Evolutionary conservation across 2,329 filamentous ascomycete genomes (phyloP).

Genomic region (Chaetomium globosum): DNA sequence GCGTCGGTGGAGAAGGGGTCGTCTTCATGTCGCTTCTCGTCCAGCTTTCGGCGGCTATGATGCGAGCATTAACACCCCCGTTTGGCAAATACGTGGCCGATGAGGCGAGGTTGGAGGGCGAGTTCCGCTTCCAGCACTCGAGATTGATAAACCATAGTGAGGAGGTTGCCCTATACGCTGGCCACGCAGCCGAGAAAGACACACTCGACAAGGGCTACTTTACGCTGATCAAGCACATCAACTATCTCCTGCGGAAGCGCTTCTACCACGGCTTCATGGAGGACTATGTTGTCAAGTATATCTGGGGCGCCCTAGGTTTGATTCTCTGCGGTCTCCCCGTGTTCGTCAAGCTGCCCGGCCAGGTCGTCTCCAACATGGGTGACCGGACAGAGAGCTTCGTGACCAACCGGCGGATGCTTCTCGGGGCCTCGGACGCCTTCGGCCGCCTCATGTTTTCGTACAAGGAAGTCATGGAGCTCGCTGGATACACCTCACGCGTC

Average conservation of each 20-base stretch:
- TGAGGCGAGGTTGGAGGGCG: conserved; percentile 89
- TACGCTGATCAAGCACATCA: conserved; percentile 98
- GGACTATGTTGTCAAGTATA: conserved; percentile 99
- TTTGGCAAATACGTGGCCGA: conserved; percentile 98
- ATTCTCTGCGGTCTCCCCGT: conserved; percentile 92
- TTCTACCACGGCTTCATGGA: conserved; percentile 99
- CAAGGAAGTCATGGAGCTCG: conserved; percentile 94
- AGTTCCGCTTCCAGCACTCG: conserved; percentile 94
- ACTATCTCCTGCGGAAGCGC: conserved; percentile 83
- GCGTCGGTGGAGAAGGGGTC: conserved; percentile 92
- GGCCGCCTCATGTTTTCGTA: conserved; percentile 97
- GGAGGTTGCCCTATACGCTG: conserved; percentile 88
- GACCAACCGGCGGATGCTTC: conserved; percentile 87
- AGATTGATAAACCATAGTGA: conserved; percentile 94
- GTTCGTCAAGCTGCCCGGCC: conserved; percentile 87
- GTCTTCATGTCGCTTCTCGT: conserved; percentile 95
- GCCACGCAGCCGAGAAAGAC: conserved; percentile 93
- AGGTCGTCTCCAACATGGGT: conserved; percentile 66
- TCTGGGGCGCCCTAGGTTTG: conserved; percentile 93
- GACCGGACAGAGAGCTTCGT: conserved; percentile 79
- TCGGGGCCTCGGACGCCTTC: conserved; percentile 93
- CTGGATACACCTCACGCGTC: conserved; percentile 91
- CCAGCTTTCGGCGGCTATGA: conserved; percentile 86
- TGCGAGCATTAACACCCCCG: conserved; percentile 91
- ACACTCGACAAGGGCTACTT: conserved; percentile 98